These are phyloP conservation scores for Hortiboletus campestris DNA, from an alignment of 768 basidiomycete species.

Conservation along the genomic window DNA sequence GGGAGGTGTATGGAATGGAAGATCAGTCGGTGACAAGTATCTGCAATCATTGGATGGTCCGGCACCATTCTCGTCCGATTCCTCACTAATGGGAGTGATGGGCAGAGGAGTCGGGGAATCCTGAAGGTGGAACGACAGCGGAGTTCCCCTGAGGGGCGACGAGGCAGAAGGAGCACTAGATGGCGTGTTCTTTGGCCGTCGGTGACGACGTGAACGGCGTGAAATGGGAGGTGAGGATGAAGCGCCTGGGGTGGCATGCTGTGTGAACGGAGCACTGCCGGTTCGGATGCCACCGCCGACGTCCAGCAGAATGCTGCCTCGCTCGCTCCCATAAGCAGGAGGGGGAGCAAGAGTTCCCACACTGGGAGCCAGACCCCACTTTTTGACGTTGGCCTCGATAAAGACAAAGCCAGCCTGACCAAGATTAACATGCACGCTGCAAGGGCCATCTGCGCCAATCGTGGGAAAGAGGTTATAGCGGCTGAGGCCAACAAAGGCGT, in stretches of 20 bases:
- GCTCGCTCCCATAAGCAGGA: slow-evolving; percentile 95
- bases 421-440: slow-evolving; percentile 95
- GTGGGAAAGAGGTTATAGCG: slow-evolving; percentile 96
- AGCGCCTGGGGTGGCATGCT: slow-evolving; percentile 37
- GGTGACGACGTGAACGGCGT: slow-evolving; percentile 57
- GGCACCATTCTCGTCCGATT: slow-evolving; percentile 46
- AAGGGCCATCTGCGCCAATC: slow-evolving; percentile 93
- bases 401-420: slow-evolving; percentile 99
- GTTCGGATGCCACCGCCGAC: slow-evolving; percentile 52
- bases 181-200: slow-evolving; percentile 45
- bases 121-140: slow-evolving; percentile 39
- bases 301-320: slow-evolving; percentile 93
- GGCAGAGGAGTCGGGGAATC: slow-evolving; percentile 59
- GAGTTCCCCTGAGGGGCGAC: slow-evolving; percentile 63
- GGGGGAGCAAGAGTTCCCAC: slow-evolving; percentile 96
- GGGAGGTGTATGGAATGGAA: slow-evolving; percentile 56
- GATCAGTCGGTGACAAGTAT: slow-evolving; percentile 63
- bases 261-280: slow-evolving; percentile 35
- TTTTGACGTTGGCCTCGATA: slow-evolving; percentile 99
- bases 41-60: slow-evolving; percentile 49
- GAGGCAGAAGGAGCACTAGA: slow-evolving; percentile 46
- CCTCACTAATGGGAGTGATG: slow-evolving; percentile 78
- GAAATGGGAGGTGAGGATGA: slow-evolving; percentile 46
- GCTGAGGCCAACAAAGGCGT: slow-evolving; percentile 89
- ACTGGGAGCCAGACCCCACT: slow-evolving; percentile 98